phyloP scores from a whole-genome alignment of 495 filamentous ascomycete species.

The Penicillium canescens region DNA sequence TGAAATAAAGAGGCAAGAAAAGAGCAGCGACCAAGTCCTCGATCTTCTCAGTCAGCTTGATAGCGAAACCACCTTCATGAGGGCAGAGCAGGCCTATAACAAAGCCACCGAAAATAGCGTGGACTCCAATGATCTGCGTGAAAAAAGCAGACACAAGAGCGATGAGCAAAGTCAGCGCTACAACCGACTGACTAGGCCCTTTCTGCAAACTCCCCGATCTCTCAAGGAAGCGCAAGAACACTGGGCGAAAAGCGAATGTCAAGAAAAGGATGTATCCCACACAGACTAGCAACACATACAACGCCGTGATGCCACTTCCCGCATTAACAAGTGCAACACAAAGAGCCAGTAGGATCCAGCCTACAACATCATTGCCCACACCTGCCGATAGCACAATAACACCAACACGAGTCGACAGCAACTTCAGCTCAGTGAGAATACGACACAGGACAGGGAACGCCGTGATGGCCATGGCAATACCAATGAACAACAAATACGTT shows the following conservation, averaged over 20 bases:
- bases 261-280: conserved; percentile 79
- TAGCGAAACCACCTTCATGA: conserved; percentile 91
- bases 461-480: conserved; percentile 92
- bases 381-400: conserved; percentile 91
- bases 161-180: conserved; percentile 79
- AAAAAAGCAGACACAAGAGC: conserved; percentile 88
- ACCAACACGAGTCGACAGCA: conserved; percentile 82
- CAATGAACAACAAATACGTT: conserved; percentile 88
- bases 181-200: conserved; percentile 84
- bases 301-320: conserved; percentile 75
- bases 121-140: conserved; percentile 88
- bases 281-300: conserved; percentile 80
- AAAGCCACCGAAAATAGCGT: conserved; percentile 90
- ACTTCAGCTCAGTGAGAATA: conserved; percentile 89
- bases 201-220: conserved; percentile 80
- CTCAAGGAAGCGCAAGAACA: conserved; percentile 73
- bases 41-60: conserved; percentile 93
- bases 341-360: conserved; percentile 92
- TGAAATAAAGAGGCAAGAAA: conserved; percentile 95
- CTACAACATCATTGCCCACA: conserved; percentile 92
- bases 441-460: conserved; percentile 95
- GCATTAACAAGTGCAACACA: conserved; percentile 95
- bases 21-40: conserved; percentile 88
- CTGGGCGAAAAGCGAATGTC: conserved; percentile 70
- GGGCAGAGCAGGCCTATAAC: conserved; percentile 89